phyloP scores from a whole-genome alignment of 306 rosid species.

The Ammopiptanthus mongolicus region DNA sequence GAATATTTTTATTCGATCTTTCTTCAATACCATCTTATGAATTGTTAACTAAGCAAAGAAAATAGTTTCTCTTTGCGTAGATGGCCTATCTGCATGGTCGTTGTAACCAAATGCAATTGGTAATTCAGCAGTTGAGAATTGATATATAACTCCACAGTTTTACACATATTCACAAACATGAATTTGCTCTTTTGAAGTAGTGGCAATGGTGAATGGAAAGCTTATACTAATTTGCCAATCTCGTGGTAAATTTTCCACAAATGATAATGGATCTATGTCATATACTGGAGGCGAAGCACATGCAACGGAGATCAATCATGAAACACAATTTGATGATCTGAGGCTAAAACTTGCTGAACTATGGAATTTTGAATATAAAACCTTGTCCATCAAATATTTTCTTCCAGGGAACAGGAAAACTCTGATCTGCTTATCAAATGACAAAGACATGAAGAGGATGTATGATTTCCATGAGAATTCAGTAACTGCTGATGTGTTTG shows the following conservation, averaged over 20 bases:
- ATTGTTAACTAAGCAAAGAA: neutral
- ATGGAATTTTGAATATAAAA: constrained; percentile 33
- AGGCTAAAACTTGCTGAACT: constrained; percentile 44
- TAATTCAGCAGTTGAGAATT: neutral
- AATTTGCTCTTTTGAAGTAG: constrained; percentile 16
- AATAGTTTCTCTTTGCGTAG: neutral
- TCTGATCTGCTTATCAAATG: constrained; percentile 42
- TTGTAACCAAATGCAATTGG: neutral
- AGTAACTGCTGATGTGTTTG: constrained; percentile 48
- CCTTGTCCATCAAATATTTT: constrained; percentile 49
- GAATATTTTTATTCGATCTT: neutral
- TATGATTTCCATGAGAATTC: constrained; percentile 41
- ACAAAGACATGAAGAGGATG: constrained; percentile 52
- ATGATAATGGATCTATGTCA: constrained; percentile 49
- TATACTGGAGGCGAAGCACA: constrained; percentile 57
- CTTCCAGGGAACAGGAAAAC: constrained; percentile 49
- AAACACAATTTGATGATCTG: constrained; percentile 41
- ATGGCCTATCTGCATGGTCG: neutral
- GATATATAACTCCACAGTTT: neutral
- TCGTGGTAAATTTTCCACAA: constrained; percentile 35
- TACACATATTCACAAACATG: neutral
- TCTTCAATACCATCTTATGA: neutral
- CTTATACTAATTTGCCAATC: constrained; percentile 56
- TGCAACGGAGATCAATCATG: constrained; percentile 45
- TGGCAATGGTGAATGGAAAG: constrained; percentile 45